Evolutionary conservation across 2,329 filamentous ascomycete genomes (phyloP).

Genomic region (Beauveria scarabaeidicola): DNA sequence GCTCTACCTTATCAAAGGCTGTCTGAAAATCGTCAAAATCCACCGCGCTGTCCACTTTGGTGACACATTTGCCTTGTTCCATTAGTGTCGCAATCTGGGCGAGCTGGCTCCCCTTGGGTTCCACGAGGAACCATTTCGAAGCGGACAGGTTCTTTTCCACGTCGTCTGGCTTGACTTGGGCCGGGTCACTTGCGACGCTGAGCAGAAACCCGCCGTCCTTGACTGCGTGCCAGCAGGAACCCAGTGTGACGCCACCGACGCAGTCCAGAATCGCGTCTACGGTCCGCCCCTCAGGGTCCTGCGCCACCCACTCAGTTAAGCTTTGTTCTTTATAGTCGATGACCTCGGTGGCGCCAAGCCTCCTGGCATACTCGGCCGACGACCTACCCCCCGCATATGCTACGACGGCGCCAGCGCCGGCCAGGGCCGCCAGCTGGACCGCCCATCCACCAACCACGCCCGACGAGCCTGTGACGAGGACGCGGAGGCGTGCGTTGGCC

Average conservation of each 20-base stretch:
- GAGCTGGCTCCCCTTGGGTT: constrained; percentile 28
- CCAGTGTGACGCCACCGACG: constrained; percentile 26
- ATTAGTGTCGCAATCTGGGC: constrained; percentile 26
- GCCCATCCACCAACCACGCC: constrained; percentile 33
- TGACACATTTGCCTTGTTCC: constrained; percentile 22
- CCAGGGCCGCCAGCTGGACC: constrained; percentile 28
- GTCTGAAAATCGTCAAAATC: constrained; percentile 29
- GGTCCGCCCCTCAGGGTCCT: constrained; percentile 18
- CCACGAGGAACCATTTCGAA: constrained; percentile 29
- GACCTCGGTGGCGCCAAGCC: constrained; percentile 28
- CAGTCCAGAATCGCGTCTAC: constrained; percentile 29
- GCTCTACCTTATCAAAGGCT: constrained; percentile 29
- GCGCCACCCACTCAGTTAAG: constrained; percentile 24
- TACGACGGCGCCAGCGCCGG: constrained; percentile 28
- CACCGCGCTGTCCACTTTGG: constrained; percentile 30
- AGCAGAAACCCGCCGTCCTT: constrained; percentile 26
- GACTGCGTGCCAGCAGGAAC: constrained; percentile 26
- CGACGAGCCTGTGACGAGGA: constrained; percentile 32
- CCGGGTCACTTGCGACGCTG: constrained; percentile 24
- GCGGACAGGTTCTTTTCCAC: constrained; percentile 22
- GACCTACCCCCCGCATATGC: constrained; percentile 22
- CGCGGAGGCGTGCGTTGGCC: constrained; percentile 21
- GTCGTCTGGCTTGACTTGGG: constrained; percentile 21
- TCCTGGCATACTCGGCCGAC: constrained; percentile 22
- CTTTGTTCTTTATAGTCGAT: constrained; percentile 27